Base-by-base conservation (phyloP, 305 asterid species). In the Fraxinus dipetala region DNA sequence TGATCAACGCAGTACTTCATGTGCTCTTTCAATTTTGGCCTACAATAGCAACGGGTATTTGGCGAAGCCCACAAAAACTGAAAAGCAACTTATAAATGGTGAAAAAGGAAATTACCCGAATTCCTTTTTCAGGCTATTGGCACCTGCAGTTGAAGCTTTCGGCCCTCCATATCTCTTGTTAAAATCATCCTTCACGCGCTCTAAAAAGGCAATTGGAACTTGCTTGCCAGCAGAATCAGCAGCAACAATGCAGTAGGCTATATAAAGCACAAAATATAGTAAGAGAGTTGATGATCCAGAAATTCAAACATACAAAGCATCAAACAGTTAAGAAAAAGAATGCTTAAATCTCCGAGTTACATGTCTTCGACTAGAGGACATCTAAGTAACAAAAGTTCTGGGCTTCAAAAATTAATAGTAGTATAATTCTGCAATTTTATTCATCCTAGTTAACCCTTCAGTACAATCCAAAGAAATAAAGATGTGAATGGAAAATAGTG, bases 191-290 rank as follows among this genome's bases (percentile, higher is more conserved):
- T 91, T 93, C 35, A 91, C 80, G 9, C 93, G 90, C 72, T 93
- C 96, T 56, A 93, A 83, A 80, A 84, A 89, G 0, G 92, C 96
- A 9, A 93, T 82, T 0, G 97, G 97, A 38, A 89, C 75, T 81
- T 93, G 93, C 81, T 93, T 90, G 4, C 97, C 96, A 32, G 93
- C 92, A 45, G 94, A 85, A 80, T 93, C 95, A 32, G 84, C 83
- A 28, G 97, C 97, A 79, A 93, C 97, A 5, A 90, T 92, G 35
- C 97, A 93, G 65, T 89, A 93, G 30, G 96, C 97, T 93, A 86
- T 86, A 72, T 56, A 16, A 59, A 59, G 16, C 18, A n/a, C 7
- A 56, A 78, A 18, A 24, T 20, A 59, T 20, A 56, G 24, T 6
- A 59, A 18, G 30, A 59, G 26, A 59, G 69, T 18, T 6, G 31